A percentile compares a stretch with the other conserved stretches of the same genome.
Conservation (phyloP, 768 basidiomycete species). For the Mycena belliarum region DNA sequence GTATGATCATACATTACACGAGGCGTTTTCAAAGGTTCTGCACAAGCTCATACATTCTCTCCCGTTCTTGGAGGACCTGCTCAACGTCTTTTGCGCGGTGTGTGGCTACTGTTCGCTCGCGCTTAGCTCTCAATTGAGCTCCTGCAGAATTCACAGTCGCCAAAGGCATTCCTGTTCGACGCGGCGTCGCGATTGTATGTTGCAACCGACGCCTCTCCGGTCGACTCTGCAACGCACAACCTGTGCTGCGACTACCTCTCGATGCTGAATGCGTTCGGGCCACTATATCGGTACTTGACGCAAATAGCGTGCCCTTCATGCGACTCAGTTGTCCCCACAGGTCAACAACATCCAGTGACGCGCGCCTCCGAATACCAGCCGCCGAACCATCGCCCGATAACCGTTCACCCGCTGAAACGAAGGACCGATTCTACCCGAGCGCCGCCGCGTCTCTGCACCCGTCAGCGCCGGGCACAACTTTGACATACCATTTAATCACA, state of each 20-base stretch:
- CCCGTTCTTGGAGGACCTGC: constrained; percentile 82
- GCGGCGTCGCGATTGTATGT: constrained; percentile 81
- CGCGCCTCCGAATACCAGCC: constrained; percentile 27
- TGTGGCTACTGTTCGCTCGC: constrained; percentile 24
- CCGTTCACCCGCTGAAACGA: constrained; percentile 23
- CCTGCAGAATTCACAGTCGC: constrained; percentile 81
- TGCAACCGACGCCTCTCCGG: constrained; percentile 92
- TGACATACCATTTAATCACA: constrained; percentile 83
- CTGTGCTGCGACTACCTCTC: constrained; percentile 90
- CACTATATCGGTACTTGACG: constrained; percentile 70
- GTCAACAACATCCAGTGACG: constrained; percentile 32
- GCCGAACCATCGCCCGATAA: constrained; percentile 18
- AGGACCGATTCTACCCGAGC: constrained; percentile 65
- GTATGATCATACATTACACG: constrained; percentile 88
- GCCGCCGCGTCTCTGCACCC: constrained; percentile 65
- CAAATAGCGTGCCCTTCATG: constrained; percentile 1
- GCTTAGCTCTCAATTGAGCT: constrained; percentile 10
- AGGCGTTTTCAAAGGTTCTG: constrained; percentile 88
- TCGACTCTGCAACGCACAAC: constrained; percentile 85
- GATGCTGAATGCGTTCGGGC: constrained; percentile 83
- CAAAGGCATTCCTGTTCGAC: constrained; percentile 94
- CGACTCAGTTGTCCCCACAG: constrained; percentile 21
- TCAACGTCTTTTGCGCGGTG: constrained; percentile 84
- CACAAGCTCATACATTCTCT: constrained; percentile 86
- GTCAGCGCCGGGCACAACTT: constrained; percentile 65